A percentile compares a stretch with the other conserved stretches of the same genome.
Conservation (phyloP, 2,329 filamentous ascomycete genomes). For the Penicillium palitans region DNA sequence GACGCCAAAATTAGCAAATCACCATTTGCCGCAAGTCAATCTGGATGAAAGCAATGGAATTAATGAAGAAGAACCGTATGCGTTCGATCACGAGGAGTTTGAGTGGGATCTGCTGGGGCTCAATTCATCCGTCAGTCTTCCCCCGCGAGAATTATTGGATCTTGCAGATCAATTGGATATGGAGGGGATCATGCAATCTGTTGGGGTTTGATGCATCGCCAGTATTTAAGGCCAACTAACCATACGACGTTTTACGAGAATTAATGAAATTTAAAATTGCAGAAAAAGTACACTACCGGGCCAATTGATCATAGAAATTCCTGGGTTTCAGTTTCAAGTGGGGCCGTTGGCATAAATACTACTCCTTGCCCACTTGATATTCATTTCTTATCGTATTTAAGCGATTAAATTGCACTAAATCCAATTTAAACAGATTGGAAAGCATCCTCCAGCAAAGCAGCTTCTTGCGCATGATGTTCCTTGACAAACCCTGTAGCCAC, state of each 20-base stretch:
- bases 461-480: background rate
- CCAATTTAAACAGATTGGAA: background rate
- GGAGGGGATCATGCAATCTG: conserved; percentile 27
- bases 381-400: background rate
- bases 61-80: conserved; percentile 15
- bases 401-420: background rate
- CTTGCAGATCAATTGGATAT: conserved; percentile 29
- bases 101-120: conserved; percentile 28
- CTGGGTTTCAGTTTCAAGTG: background rate
- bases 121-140: conserved; percentile 27
- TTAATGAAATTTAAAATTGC: background rate
- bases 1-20: conserved; percentile 28
- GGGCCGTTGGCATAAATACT: too few relatives aligned
- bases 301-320: background rate
- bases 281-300: background rate
- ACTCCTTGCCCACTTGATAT: background rate
- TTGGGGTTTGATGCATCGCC: conserved; percentile 4
- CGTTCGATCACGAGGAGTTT: conserved; percentile 25
- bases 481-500: too few relatives aligned
- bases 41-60: conserved; percentile 6
- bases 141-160: conserved; percentile 26
- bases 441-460: background rate
- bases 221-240: too few relatives aligned
- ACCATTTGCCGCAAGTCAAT: conserved; percentile 2
- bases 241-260: background rate